Percentiles rank a stretch among this genome's conserved stretches.
Evolutionary conservation across 768 basidiomycete genomes (phyloP).

Genomic region (Suillus subalutaceus): DNA sequence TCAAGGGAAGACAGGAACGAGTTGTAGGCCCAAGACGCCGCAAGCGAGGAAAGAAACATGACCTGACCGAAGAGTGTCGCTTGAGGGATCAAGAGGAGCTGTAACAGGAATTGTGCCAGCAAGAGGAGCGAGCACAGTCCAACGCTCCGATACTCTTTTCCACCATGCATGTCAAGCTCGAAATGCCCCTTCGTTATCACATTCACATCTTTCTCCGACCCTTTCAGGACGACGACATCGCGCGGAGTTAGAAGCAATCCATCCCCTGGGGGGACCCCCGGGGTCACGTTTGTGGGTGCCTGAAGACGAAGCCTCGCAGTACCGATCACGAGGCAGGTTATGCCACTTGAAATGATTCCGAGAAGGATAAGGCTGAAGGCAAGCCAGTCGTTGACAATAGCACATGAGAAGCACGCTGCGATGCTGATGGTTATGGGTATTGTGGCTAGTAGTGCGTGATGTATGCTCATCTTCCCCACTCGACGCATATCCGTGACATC

Average conservation of each 20-base stretch:
- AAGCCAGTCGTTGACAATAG: constrained; percentile 32
- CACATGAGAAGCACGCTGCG: constrained; percentile 28
- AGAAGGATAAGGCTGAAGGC: constrained; percentile 35
- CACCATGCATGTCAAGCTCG: constrained; percentile 19
- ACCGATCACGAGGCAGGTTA: constrained; percentile 32
- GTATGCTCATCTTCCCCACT: constrained; percentile 8
- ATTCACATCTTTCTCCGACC: constrained; percentile 34
- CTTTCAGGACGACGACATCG: constrained; percentile 34
- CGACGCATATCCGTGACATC: constrained; percentile 24
- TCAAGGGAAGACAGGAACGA: constrained; percentile 42
- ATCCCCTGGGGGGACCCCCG: constrained; percentile 32
- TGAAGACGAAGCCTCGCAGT: constrained; percentile 28
- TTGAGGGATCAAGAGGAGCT: constrained; percentile 40
- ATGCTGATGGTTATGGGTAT: constrained; percentile 30
- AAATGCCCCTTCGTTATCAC: constrained; percentile 37
- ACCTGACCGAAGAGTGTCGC: constrained; percentile 37
- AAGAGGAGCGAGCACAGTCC: constrained; percentile 36
- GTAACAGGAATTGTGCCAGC: constrained; percentile 34
- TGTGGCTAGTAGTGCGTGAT: constrained; percentile 21
- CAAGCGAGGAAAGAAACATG: constrained; percentile 36
- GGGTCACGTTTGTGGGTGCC: constrained; percentile 23
- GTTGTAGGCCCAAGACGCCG: constrained; percentile 39
- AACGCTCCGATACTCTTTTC: constrained; percentile 20
- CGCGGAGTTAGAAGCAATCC: constrained; percentile 30
- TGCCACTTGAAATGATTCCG: constrained; percentile 36